Evolutionary conservation across 306 rosid species (phyloP).

Genomic region (Delonix regia): DNA sequence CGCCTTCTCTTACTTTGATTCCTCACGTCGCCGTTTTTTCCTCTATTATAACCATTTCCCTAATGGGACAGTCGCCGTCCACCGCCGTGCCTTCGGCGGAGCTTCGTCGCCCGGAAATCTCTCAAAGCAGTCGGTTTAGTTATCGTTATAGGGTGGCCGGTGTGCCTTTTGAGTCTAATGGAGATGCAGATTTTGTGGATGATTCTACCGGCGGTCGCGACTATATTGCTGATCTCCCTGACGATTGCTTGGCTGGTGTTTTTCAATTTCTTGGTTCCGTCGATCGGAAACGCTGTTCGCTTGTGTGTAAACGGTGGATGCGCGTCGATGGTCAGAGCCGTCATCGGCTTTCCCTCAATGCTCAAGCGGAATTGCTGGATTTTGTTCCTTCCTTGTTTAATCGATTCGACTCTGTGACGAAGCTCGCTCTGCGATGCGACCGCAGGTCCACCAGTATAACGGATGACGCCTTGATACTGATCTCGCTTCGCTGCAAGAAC

Average conservation of each 20-base stretch:
- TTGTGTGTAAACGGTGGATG: slow-evolving; percentile 71
- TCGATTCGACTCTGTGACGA: slow-evolving; percentile 78
- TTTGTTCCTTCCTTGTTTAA: slow-evolving; percentile 54
- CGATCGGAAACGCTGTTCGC: slow-evolving; percentile 69
- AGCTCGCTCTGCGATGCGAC: slow-evolving; percentile 74
- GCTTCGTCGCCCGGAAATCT: slow-evolving; percentile 17
- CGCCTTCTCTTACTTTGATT: background rate
- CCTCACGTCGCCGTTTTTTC: background rate
- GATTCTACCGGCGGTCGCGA: slow-evolving; percentile 29
- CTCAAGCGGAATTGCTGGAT: slow-evolving; percentile 50
- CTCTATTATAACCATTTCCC: background rate
- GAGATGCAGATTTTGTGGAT: slow-evolving; percentile 23
- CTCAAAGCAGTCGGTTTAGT: slow-evolving; percentile 33
- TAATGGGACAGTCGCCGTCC: slow-evolving; percentile 81
- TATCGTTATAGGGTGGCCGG: slow-evolving; percentile 13
- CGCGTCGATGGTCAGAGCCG: slow-evolving; percentile 77
- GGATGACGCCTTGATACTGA: slow-evolving; percentile 69
- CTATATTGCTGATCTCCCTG: slow-evolving; percentile 66
- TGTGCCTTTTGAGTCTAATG: background rate
- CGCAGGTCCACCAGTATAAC: slow-evolving; percentile 60
- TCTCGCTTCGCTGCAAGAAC: slow-evolving; percentile 68
- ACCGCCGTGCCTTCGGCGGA: slow-evolving; percentile 41
- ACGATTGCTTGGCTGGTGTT: slow-evolving; percentile 63
- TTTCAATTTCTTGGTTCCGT: slow-evolving; percentile 56
- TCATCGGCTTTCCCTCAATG: slow-evolving; percentile 59